phyloP scores from a whole-genome alignment of 768 basidiomycete genomes.

The Clitopilus passeckerianus region DNA sequence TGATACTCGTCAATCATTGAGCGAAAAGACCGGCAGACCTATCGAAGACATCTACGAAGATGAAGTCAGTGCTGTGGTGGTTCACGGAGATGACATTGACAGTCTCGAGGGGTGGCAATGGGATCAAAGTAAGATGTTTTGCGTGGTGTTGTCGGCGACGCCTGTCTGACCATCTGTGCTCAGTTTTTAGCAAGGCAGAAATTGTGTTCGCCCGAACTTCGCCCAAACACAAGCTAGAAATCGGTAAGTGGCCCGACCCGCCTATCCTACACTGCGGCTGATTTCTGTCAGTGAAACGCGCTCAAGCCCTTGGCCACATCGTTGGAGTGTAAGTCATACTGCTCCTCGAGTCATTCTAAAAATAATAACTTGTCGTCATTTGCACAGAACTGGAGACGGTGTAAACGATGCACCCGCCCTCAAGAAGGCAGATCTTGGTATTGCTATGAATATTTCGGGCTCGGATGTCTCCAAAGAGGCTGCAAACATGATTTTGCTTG shows the following conservation, averaged over 20 bases:
- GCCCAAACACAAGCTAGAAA: conserved; percentile 70
- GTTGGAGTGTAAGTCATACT: conserved; percentile 56
- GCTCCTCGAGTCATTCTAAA: not conserved
- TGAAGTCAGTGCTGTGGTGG: conserved; percentile 59
- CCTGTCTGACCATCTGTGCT: not conserved
- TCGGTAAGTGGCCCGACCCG: conserved; percentile 34
- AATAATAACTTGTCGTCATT: not conserved
- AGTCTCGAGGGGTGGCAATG: conserved; percentile 66
- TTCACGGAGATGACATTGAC: conserved; percentile 69
- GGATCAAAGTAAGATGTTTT: conserved; percentile 53
- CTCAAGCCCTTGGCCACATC: conserved; percentile 66
- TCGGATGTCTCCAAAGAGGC: conserved; percentile 74
- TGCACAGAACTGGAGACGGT: conserved; percentile 60
- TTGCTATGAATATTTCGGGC: conserved; percentile 73
- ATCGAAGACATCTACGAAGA: conserved; percentile 63
- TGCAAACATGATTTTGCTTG: conserved; percentile 69
- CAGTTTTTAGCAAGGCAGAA: conserved; percentile 64
- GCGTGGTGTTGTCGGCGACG: not conserved
- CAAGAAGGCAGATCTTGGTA: conserved; percentile 57
- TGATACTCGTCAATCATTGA: conserved; percentile 58
- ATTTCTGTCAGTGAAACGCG: conserved; percentile 50
- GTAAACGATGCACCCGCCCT: conserved; percentile 66
- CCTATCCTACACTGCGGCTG: not conserved
- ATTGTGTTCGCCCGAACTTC: conserved; percentile 72
- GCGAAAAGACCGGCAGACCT: conserved; percentile 48